Conservation (phyloP, 2,329 filamentous ascomycete genomes). For the Beauveria sp. region DNA sequence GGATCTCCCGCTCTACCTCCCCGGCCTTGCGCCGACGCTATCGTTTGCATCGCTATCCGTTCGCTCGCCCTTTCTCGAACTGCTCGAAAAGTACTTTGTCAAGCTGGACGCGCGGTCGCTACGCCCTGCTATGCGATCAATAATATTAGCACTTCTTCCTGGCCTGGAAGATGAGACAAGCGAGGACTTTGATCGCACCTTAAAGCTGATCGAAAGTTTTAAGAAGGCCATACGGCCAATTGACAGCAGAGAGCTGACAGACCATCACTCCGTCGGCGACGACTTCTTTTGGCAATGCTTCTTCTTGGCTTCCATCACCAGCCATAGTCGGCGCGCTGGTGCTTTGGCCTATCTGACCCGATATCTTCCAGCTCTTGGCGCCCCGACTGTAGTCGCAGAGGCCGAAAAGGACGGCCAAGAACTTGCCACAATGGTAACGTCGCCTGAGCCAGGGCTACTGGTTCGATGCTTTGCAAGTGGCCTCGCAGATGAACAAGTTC, state of each 20-base stretch:
- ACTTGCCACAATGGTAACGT: conserved; percentile 61
- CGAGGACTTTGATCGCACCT: conserved; percentile 88
- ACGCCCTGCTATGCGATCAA: conserved; percentile 80
- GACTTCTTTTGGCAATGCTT: conserved; percentile 98
- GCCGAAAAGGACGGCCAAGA: conserved; percentile 29
- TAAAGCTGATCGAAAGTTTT: conserved; percentile 71
- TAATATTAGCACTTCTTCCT: conserved; percentile 82
- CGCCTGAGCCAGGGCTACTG: conserved; percentile 84
- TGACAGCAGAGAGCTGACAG: conserved; percentile 41
- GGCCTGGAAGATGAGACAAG: conserved; percentile 93
- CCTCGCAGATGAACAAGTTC: conserved; percentile 74
- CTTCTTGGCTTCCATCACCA: conserved; percentile 88
- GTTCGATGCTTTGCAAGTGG: conserved; percentile 89
- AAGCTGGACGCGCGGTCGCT: conserved; percentile 62
- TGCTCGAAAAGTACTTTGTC: conserved; percentile 76
- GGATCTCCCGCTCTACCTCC: conserved; percentile 82
- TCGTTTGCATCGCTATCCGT: conserved; percentile 94
- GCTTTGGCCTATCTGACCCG: conserved; percentile 80
- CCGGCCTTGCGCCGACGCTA: conserved; percentile 79
- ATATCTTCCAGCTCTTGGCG: conserved; percentile 52
- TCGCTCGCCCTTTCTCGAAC: conserved; percentile 72
- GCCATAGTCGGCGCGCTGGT: conserved; percentile 73
- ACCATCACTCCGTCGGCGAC: conserved; percentile 54
- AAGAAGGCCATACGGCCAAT: conserved; percentile 57
- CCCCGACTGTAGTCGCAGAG: conserved; percentile 11